Base-by-base conservation (phyloP, 345 rosid genomes). In the Bruguiera sexangula region DNA sequence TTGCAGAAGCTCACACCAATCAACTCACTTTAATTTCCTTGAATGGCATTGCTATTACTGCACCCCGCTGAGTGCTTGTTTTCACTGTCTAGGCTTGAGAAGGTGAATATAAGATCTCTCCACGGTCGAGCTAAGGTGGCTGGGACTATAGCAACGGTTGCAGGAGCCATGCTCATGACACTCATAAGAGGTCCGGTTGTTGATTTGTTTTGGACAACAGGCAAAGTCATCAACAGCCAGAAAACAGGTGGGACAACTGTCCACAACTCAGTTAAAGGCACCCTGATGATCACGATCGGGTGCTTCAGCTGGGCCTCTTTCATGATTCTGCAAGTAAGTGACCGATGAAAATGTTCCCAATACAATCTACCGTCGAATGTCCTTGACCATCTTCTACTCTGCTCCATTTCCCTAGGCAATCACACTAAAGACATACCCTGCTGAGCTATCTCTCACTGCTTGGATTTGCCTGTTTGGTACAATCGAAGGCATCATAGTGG, bases 111-210 rank as follows among this genome's bases (percentile, higher is more conserved):
- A 0, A 69, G 74, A 19, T 78, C 84, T 32, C 65, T 84, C 2
- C 82, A 81, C 60, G 79, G 96, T 75, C 87, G 83, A 16, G 89
- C 82, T 3, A 94, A 94, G 76, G 48, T 91, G 10, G 15, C 81
- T 0, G 98, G 98, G 8, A 94, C 96, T 0, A 16, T 87, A 21
- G 86, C 89, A 60, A 94, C 97, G 9, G 97, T 95, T 21, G 90
- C 77, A 6, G 99, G 97, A 76, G 96, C 98, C 24, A 94, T 89
- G 97, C 78, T 84, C 36, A 89, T 94, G 98, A 94, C 98, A 7
- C 55, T 88, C 57, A 27, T 87, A 7, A 89, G 85, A 81, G 99
- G 99, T 0, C 93, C 93, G 0, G 36, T 69, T 18, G 27, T 95
- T 0, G 82, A 87, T 6, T 72, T 87, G 39, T 53, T 88, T 46